A percentile compares a stretch with the other conserved stretches of the same genome.
Conservation (phyloP, 805 yeast species). For the Schizosaccharomyces octosporus region DNA sequence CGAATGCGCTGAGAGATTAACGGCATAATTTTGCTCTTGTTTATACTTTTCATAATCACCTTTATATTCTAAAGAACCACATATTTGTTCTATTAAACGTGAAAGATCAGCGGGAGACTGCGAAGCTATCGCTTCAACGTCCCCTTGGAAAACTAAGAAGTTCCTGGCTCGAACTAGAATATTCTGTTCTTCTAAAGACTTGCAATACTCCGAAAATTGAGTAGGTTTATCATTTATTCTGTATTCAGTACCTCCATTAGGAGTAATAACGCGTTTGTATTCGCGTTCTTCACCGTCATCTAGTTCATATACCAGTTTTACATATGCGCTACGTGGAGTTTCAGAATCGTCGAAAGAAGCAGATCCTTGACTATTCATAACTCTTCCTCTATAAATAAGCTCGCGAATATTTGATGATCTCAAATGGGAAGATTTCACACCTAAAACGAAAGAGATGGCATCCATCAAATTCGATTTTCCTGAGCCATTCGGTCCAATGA, state of each 20-base stretch:
- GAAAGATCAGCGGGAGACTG: constrained; percentile 61
- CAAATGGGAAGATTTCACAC: constrained; percentile 49
- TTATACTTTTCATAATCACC: constrained; percentile 40
- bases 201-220: constrained; percentile 38
- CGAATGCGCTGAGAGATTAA: constrained; percentile 34
- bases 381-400: constrained; percentile 53
- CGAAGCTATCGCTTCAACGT: constrained; percentile 77
- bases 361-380: constrained; percentile 13
- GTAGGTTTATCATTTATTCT: constrained; percentile 35
- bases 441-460: constrained; percentile 84
- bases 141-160: constrained; percentile 89
- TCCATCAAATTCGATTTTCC: constrained; percentile 96
- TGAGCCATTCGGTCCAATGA: constrained; percentile 96
- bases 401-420: constrained; percentile 54
- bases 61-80: constrained; percentile 38
- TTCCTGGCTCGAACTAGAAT: constrained; percentile 73
- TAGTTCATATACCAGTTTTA: constrained; percentile 50
- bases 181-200: constrained; percentile 46
- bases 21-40: constrained; percentile 41
- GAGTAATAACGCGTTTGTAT: constrained; percentile 31
- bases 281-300: constrained; percentile 29
- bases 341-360: constrained; percentile 4
- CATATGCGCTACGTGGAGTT: constrained; percentile 31
- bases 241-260: constrained; percentile 41
- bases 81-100: constrained; percentile 49